phyloP scores from a whole-genome alignment of 768 basidiomycete species.

The Naematelia encephala region DNA sequence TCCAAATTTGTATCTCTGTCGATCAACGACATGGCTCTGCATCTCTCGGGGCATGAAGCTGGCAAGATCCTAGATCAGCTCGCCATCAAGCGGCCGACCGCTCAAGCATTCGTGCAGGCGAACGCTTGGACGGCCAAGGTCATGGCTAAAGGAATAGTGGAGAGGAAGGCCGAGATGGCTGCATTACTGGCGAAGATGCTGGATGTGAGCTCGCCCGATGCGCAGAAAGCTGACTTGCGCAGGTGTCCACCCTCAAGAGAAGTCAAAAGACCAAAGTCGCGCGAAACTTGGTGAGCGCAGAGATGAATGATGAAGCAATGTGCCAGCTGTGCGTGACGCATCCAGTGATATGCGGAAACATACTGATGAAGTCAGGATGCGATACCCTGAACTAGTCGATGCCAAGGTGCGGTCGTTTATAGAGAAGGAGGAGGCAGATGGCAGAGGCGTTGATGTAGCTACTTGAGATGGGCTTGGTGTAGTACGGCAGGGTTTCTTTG shows the following conservation, averaged over 20 bases:
- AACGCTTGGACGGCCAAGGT: constrained; percentile 20
- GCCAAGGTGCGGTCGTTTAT: constrained; percentile 14
- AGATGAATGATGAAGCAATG: constrained; percentile 26
- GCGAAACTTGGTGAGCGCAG: constrained; percentile 19
- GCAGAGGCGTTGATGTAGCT: no score
- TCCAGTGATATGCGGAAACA: not conserved
- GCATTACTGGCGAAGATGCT: constrained; percentile 18
- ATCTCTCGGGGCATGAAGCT: constrained; percentile 11
- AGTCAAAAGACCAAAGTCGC: constrained; percentile 29
- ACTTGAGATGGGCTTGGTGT: no score
- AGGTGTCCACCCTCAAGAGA: constrained; percentile 11
- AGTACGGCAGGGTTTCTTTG: no score
- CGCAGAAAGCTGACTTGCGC: constrained; percentile 1
- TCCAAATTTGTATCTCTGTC: constrained; percentile 9
- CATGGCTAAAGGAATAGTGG: constrained; percentile 14
- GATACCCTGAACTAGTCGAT: constrained; percentile 25
- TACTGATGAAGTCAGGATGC: constrained; percentile 7
- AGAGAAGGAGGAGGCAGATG: no score
- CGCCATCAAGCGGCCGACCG: constrained; percentile 13
- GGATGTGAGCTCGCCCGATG: constrained; percentile 16
- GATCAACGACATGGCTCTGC: constrained; percentile 14
- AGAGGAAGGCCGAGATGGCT: constrained; percentile 23
- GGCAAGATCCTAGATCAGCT: constrained; percentile 11
- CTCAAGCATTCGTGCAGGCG: constrained; percentile 4
- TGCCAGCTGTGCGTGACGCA: constrained; percentile 26